Conservation (phyloP, 2,329 filamentous ascomycete genomes). For the Phialophora verrucosa region DNA sequence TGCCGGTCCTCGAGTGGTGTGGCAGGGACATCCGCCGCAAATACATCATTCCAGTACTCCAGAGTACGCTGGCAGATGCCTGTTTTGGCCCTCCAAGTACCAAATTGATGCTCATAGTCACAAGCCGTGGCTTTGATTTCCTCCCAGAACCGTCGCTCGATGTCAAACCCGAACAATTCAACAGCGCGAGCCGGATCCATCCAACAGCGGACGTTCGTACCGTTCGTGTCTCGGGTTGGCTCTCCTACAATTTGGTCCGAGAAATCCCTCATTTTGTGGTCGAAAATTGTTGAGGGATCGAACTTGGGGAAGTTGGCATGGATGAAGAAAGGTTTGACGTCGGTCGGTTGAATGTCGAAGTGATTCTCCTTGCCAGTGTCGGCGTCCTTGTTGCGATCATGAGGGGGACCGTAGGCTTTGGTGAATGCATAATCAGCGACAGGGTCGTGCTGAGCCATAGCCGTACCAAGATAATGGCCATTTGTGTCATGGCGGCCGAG, state of each 20-base stretch:
- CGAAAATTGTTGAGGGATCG: conserved; percentile 48
- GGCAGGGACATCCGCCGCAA: conserved; percentile 27
- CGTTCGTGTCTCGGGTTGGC: conserved; percentile 42
- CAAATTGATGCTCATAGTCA: conserved; percentile 45
- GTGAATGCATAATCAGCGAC: conserved; percentile 42
- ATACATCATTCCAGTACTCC: conserved; percentile 47
- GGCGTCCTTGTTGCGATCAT: conserved; percentile 35
- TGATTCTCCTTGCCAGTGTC: conserved; percentile 43
- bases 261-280: conserved; percentile 33
- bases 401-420: conserved; percentile 23
- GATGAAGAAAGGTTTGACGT: conserved; percentile 48
- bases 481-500: conserved; percentile 38
- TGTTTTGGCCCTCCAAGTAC: conserved; percentile 44
- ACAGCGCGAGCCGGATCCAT: conserved; percentile 43
- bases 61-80: conserved; percentile 45
- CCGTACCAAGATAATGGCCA: conserved; percentile 40
- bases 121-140: conserved; percentile 49
- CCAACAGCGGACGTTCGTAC: conserved; percentile 44
- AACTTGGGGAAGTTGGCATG: conserved; percentile 51
- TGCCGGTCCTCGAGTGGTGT: conserved; percentile 11
- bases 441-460: conserved; percentile 47
- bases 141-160: conserved; percentile 48
- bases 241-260: conserved; percentile 39
- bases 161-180: conserved; percentile 44
- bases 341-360: conserved; percentile 35